Percentiles rank a stretch among this genome's conserved stretches.
Conservation (phyloP, 2,329 filamentous ascomycete species). For the Huntiella omanensis region DNA sequence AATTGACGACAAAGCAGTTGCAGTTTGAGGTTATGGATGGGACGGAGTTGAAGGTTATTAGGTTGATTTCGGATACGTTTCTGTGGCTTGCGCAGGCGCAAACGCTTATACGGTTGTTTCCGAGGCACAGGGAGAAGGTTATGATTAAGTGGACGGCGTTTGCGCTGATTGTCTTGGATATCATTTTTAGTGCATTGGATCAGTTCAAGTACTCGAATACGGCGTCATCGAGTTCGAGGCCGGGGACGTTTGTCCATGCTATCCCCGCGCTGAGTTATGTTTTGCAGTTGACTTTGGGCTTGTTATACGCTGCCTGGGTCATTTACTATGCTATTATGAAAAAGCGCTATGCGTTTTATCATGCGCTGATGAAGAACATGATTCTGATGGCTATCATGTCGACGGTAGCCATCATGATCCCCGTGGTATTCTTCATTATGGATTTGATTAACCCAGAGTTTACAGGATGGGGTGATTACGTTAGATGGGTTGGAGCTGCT, state of each 20-base stretch:
- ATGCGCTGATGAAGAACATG: conserved; percentile 79
- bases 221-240: conserved; percentile 31
- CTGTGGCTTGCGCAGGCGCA: conserved; percentile 96
- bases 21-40: conserved; percentile 67
- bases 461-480: conserved; percentile 86
- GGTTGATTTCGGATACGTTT: conserved; percentile 88
- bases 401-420: conserved; percentile 64
- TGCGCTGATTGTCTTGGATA: conserved; percentile 75
- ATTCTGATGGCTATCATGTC: conserved; percentile 63
- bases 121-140: conserved; percentile 89
- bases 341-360: conserved; percentile 77
- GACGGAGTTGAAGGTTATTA: conserved; percentile 71
- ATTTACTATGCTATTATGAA: conserved; percentile 88
- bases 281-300: conserved; percentile 69
- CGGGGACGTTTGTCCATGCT: conserved; percentile 66
- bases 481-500: conserved; percentile 87
- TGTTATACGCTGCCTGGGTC: conserved; percentile 84
- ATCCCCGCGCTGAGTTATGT: conserved; percentile 82
- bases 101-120: conserved; percentile 86
- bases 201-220: conserved; percentile 50
- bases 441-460: conserved; percentile 75
- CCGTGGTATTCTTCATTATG: conserved; percentile 81
- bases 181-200: conserved; percentile 80
- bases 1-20: conserved; percentile 59
- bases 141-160: conserved; percentile 99